Evolutionary conservation across 768 basidiomycete genomes (phyloP), one percentile per base, ranked within the genome.

Genomic region (Phaeolepiota aurea): DNA sequence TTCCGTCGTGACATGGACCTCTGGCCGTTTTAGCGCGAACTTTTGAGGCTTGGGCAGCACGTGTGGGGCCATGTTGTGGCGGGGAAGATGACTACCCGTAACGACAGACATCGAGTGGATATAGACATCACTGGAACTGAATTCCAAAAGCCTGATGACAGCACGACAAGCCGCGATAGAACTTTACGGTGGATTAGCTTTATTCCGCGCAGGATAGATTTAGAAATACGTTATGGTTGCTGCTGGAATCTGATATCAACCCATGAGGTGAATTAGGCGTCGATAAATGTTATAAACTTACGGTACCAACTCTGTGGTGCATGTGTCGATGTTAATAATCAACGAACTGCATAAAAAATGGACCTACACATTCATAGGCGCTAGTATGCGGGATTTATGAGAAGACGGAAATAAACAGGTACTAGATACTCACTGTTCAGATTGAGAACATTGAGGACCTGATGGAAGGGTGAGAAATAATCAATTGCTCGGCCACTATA

Each of bases 111-210:
- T 58, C 1, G 75, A 71, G 48, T 74, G 69, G 5, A 73, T 53
- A 44, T 71, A 72, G 15, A 67, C 58, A 19, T 73, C 67, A 41
- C 50, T 60, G 32, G 62, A 52, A 47, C 62, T 71, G 48, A 75
- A 79, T 39, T 79, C 77, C 25, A 75, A 68, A 16, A 85, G 63
- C 44, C 79, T 69, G 54, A 82, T 79, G 33, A 84, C 82, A 20
- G 78, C 73, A 32, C 82, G 73, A 54, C 79, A 79, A 20, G 82
- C 76, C 15, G 80, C 78, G 39, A 80, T 77, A 5, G 76, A 67
- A 18, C 72, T 76, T 7, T 28, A 28, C 7, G n/a, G 25, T 7
- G 25, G 25, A 7, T 28, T 28, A 28, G 25, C 7, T 28, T 28
- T 28, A 7, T n/a, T 7, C 25, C 25, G 25, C 25, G 25, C n/a